A percentile compares a stretch with the other conserved stretches of the same genome.
Evolutionary conservation across 257 asterid genomes (phyloP).

Genomic region (Solanum neorickii): DNA sequence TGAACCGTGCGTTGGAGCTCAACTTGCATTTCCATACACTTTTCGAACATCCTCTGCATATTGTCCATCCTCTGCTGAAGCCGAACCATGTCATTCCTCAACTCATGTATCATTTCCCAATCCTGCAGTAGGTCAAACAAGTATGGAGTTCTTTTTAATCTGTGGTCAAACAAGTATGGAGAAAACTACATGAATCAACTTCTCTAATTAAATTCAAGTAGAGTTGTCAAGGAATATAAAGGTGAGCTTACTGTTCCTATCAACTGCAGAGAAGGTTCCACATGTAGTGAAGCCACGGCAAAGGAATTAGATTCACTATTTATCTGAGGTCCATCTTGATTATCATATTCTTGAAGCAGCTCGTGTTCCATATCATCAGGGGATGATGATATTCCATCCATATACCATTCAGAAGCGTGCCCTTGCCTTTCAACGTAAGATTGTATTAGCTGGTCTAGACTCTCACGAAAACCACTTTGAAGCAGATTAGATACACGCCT

Average conservation of each 20-base stretch:
- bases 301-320: constrained; percentile 24
- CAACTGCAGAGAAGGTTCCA: constrained; percentile 18
- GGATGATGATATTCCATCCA: constrained; percentile 33
- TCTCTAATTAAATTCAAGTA: background rate
- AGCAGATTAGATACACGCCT: constrained; percentile 84
- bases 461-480: constrained; percentile 63
- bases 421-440: constrained; percentile 61
- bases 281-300: constrained; percentile 20
- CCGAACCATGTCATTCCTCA: constrained; percentile 59
- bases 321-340: constrained; percentile 14
- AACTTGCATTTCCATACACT: constrained; percentile 81
- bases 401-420: constrained; percentile 54
- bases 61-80: constrained; percentile 65
- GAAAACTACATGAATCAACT: background rate
- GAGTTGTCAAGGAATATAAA: background rate
- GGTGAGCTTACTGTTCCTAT: background rate
- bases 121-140: constrained; percentile 25
- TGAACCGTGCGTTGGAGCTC: constrained; percentile 60
- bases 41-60: constrained; percentile 72
- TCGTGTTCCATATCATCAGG: constrained; percentile 29
- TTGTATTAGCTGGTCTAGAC: constrained; percentile 53
- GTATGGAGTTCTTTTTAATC: background rate
- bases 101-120: constrained; percentile 55
- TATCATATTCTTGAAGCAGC: constrained; percentile 24
- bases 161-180: background rate